Evolutionary conservation across 192 early-diverging fungal genomes (phyloP).

Genomic region (Umbelopsis ramanniana): DNA sequence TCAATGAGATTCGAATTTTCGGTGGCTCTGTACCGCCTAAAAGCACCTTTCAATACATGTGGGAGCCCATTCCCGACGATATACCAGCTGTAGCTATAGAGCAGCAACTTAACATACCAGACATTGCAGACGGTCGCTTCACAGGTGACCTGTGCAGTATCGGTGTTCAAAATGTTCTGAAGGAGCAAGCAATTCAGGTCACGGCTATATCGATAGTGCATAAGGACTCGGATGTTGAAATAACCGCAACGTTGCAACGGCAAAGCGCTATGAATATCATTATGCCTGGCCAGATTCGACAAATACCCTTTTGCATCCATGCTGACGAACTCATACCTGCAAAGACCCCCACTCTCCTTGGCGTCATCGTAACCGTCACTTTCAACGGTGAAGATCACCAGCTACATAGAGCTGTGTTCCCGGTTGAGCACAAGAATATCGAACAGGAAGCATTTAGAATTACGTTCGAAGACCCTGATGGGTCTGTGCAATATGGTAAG

Average conservation of each 20-base stretch:
- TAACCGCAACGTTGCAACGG: background rate
- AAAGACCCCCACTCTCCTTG: background rate
- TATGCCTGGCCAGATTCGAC: constrained; percentile 10
- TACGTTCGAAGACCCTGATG: constrained; percentile 73
- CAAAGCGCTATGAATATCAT: background rate
- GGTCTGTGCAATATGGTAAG: constrained; percentile 69
- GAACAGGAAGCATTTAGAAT: constrained; percentile 66
- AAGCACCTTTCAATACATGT: background rate
- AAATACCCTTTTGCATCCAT: background rate
- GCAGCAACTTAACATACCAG: constrained; percentile 18
- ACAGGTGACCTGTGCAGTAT: constrained; percentile 27
- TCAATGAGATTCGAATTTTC: constrained; percentile 73
- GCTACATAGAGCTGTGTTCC: background rate
- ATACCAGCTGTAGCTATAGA: background rate
- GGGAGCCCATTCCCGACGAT: background rate
- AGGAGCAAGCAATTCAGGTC: background rate
- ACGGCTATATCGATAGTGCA: background rate
- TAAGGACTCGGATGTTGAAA: background rate
- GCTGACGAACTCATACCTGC: background rate
- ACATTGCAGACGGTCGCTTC: constrained; percentile 25
- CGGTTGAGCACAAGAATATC: background rate
- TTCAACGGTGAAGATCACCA: constrained; percentile 6
- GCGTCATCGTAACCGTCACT: constrained; percentile 1
- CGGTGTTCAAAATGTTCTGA: constrained; percentile 27
- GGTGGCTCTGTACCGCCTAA: constrained; percentile 51